phyloP scores from a whole-genome alignment of 805 yeast species.

The Schwanniomyces pseudopolymorphus region DNA sequence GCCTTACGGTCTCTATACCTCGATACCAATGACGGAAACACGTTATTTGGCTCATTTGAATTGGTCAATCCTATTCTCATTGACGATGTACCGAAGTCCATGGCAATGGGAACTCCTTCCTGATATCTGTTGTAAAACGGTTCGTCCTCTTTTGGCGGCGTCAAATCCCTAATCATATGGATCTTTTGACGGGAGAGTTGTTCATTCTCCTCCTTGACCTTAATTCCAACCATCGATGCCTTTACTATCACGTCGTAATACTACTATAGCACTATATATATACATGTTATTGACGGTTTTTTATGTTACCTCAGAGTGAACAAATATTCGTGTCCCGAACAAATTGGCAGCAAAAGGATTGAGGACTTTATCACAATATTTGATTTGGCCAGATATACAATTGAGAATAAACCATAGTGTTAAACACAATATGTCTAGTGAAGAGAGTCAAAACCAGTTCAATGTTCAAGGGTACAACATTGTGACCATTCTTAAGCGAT shows the following conservation, averaged over 20 bases:
- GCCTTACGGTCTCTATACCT: conserved; percentile 76
- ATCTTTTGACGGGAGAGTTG: conserved; percentile 43
- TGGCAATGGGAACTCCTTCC: conserved; percentile 70
- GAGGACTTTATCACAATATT: not conserved
- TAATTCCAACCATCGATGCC: not conserved
- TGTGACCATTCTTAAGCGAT: conserved; percentile 67
- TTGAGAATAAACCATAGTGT: not conserved
- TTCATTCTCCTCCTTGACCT: conserved; percentile 6
- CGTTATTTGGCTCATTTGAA: conserved; percentile 49
- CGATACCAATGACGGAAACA: conserved; percentile 68
- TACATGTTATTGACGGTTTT: not conserved
- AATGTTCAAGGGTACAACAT: conserved; percentile 82
- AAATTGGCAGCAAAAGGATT: conserved; percentile 1
- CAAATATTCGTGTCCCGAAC: conserved; percentile 3
- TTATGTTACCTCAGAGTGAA: not conserved
- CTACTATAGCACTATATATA: too few relatives aligned
- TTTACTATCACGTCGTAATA: not conserved
- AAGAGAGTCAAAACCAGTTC: conserved; percentile 41
- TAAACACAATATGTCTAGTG: conserved; percentile 24
- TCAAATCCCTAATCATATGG: conserved; percentile 42
- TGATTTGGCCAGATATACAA: not conserved
- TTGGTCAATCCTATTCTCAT: conserved; percentile 61
- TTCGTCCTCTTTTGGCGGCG: conserved; percentile 38
- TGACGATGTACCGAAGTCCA: conserved; percentile 76
- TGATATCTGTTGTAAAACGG: conserved; percentile 50